These are phyloP conservation scores for Cyberlindnera suaveolens DNA, from an alignment of 805 yeast genomes.

Conservation along the genomic window DNA sequence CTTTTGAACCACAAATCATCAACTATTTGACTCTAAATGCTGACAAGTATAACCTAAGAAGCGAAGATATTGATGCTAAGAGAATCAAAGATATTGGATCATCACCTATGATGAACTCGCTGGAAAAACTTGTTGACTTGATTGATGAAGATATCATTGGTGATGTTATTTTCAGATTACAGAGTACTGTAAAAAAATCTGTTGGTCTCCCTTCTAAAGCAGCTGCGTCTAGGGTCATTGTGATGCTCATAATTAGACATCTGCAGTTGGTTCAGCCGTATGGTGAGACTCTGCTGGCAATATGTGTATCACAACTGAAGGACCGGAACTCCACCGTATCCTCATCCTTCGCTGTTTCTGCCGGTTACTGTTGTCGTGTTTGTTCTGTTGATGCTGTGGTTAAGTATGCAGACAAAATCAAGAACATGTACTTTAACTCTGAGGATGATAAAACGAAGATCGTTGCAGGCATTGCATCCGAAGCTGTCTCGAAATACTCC, in stretches of 20 bases:
- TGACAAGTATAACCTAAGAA: conserved; percentile 71
- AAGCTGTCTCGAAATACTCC: conserved; percentile 61
- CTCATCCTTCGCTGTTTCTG: conserved; percentile 69
- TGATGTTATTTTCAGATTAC: conserved; percentile 41
- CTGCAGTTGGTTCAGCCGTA: conserved; percentile 37
- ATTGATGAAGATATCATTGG: conserved; percentile 38
- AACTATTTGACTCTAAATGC: conserved; percentile 86
- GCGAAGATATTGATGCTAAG: conserved; percentile 69
- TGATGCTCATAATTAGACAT: conserved; percentile 55
- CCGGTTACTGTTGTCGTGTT: conserved; percentile 70
- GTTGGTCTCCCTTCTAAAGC: conserved; percentile 91
- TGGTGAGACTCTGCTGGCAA: conserved; percentile 57
- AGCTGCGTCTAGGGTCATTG: conserved; percentile 71
- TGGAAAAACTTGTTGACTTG: conserved; percentile 61
- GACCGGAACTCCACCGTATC: conserved; percentile 72
- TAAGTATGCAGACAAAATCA: conserved; percentile 46
- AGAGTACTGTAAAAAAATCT: conserved; percentile 53
- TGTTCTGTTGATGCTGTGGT: conserved; percentile 46
- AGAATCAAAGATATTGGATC: conserved; percentile 66
- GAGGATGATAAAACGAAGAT: conserved; percentile 40
- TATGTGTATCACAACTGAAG: conserved; percentile 50
- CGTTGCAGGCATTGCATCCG: conserved; percentile 56
- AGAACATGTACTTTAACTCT: conserved; percentile 53
- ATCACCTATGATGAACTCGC: conserved; percentile 86
- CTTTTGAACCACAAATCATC: conserved; percentile 85